Conservation (phyloP, 345 rosid genomes). For the Geranium brycei region DNA sequence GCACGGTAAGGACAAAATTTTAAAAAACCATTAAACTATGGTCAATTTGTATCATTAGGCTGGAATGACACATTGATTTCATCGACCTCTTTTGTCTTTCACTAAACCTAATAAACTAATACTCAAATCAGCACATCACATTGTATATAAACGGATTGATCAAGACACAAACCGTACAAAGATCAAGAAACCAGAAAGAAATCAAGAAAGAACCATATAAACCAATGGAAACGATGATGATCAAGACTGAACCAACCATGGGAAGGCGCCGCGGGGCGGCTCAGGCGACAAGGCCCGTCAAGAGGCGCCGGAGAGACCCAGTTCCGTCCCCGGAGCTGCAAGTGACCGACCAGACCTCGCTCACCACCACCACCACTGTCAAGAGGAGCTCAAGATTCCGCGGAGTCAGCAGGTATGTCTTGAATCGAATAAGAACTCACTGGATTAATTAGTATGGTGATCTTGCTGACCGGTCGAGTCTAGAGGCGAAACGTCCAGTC, state of each 20-base stretch:
- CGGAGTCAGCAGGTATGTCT: conserved; percentile 45
- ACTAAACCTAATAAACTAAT: background rate
- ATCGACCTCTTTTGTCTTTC: conserved; percentile 16
- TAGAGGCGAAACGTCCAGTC: too few relatives aligned
- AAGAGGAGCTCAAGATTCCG: conserved; percentile 67
- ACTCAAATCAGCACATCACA: conserved; percentile 8
- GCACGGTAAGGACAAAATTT: too few relatives aligned
- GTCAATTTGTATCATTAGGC: too few relatives aligned
- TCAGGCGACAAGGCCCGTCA: conserved; percentile 19
- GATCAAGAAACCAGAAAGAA: conserved; percentile 3
- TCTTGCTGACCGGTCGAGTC: too few relatives aligned
- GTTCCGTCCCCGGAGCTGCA: conserved; percentile 7
- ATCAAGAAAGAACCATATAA: background rate
- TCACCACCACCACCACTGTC: conserved; percentile 32
- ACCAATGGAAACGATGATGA: conserved; percentile 25
- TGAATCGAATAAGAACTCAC: too few relatives aligned
- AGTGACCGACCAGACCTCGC: conserved; percentile 18
- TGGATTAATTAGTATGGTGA: too few relatives aligned
- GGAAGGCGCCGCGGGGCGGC: conserved; percentile 16
- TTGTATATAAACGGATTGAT: conserved; percentile 6
- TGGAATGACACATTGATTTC: background rate
- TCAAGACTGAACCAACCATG: conserved; percentile 25
- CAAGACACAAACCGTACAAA: background rate
- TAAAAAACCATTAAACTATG: too few relatives aligned
- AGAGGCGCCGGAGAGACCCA: conserved; percentile 35